These are phyloP conservation scores for Cupressus sempervirens DNA, from an alignment of 75 land plant species.

Conservation along the genomic window DNA sequence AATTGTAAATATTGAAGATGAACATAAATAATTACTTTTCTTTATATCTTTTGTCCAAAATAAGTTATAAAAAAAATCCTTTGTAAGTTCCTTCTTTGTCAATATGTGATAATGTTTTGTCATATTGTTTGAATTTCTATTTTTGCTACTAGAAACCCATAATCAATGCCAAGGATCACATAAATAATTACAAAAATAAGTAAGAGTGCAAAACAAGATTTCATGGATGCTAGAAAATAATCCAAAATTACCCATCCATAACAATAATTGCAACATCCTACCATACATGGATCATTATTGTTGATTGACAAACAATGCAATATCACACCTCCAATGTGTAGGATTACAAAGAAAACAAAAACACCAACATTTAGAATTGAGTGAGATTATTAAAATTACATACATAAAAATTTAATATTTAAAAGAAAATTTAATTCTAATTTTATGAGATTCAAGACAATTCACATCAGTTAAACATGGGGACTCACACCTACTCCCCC, in stretches of 20 bases:
- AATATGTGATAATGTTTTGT: slow-evolving; percentile 95
- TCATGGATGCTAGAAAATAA: slow-evolving; percentile 91
- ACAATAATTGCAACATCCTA: slow-evolving; percentile 78
- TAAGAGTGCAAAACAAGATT: slow-evolving; percentile 78
- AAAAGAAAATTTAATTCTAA: too few species aligned
- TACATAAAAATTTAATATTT: neutral
- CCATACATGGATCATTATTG: slow-evolving; percentile 56
- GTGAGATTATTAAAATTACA: neutral
- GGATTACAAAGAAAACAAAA: slow-evolving; percentile 67
- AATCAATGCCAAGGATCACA: slow-evolving; percentile 84
- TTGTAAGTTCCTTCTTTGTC: slow-evolving; percentile 85
- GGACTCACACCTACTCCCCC: too few species aligned
- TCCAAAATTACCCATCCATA: slow-evolving; percentile 90
- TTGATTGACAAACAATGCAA: slow-evolving; percentile 71
- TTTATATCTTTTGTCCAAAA: neutral
- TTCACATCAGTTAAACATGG: too few species aligned
- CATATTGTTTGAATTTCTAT: slow-evolving; percentile 91
- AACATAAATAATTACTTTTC: neutral
- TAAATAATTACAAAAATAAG: slow-evolving; percentile 67
- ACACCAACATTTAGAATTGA: too few species aligned
- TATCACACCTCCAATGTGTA: slow-evolving; percentile 79
- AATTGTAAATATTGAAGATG: neutral
- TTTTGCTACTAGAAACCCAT: slow-evolving; percentile 87
- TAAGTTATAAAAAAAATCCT: slow-evolving; percentile 31
- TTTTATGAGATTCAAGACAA: neutral